Evolutionary conservation across 169 alveolate species (phyloP).

Genomic region (Theileria annulata): DNA sequence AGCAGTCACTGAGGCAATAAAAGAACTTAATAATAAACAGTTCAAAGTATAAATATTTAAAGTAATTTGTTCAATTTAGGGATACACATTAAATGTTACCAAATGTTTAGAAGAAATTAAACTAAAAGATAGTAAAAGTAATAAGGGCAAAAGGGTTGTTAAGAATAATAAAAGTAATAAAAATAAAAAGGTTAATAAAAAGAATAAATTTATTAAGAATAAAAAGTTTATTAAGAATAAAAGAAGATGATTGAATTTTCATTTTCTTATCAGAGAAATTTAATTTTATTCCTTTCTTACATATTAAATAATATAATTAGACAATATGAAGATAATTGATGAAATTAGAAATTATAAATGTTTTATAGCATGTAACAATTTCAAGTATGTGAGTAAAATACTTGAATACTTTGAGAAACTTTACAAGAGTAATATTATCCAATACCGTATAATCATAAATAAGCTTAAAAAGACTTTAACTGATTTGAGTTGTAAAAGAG

Average conservation of each 20-base stretch:
- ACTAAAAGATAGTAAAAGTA: slow-evolving; percentile 14
- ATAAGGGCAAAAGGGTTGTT: too few species aligned
- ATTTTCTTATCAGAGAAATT: neutral
- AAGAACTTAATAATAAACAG: slow-evolving; percentile 30
- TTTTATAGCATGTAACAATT: slow-evolving; percentile 2
- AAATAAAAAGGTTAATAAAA: neutral
- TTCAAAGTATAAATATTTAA: slow-evolving; percentile 23
- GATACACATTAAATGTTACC: slow-evolving; percentile 56
- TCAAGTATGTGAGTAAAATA: slow-evolving; percentile 12
- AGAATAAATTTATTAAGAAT: neutral
- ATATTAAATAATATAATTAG: neutral
- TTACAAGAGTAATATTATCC: slow-evolving; percentile 30
- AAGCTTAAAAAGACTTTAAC: slow-evolving; percentile 4
- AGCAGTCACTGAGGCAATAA: slow-evolving; percentile 59
- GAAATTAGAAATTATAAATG: neutral
- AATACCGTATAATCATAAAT: slow-evolving; percentile 29
- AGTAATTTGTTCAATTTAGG: neutral
- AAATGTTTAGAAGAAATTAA: slow-evolving; percentile 50
- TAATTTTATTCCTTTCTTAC: slow-evolving; percentile 13
- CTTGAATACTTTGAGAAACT: slow-evolving; percentile 24
- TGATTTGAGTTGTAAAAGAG: neutral
- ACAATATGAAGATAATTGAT: slow-evolving; percentile 9
- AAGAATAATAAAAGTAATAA: slow-evolving; percentile 17
- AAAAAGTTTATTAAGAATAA: neutral
- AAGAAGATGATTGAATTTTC: neutral